Percentiles rank a stretch among this genome's conserved stretches.
These are phyloP conservation scores for Oryza longistaminata DNA, from an alignment of 176 grass and related monocot genomes.

Conservation along the genomic window DNA sequence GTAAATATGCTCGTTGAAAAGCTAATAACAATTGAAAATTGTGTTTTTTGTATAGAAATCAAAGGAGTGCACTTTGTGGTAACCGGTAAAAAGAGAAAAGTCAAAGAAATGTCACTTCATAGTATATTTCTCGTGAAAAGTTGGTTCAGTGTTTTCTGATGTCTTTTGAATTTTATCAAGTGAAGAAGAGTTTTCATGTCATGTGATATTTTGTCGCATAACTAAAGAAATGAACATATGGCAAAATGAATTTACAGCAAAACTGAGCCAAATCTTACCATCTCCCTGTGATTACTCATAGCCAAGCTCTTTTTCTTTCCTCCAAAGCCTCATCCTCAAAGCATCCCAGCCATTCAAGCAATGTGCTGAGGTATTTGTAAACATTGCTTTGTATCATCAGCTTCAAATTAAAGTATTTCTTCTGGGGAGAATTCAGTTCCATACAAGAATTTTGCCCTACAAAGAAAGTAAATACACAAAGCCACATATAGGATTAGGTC, in stretches of 20 bases:
- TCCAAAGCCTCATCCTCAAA: slow-evolving; percentile 72
- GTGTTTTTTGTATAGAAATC: background rate
- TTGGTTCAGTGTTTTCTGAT: background rate
- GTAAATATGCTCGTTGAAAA: background rate
- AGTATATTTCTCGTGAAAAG: background rate
- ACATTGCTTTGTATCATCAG: slow-evolving; percentile 81
- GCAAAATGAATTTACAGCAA: background rate
- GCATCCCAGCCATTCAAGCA: slow-evolving; percentile 70
- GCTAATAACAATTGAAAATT: background rate
- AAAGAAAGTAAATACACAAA: slow-evolving; percentile 1
- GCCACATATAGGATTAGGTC: background rate
- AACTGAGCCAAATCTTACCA: background rate
- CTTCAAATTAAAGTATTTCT: slow-evolving; percentile 63
- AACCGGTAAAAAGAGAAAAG: background rate
- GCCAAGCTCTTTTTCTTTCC: slow-evolving; percentile 10
- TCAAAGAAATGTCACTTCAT: background rate
- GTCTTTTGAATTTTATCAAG: background rate
- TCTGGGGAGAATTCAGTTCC: slow-evolving; percentile 58
- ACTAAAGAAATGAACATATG: background rate
- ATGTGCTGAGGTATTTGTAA: slow-evolving; percentile 68
- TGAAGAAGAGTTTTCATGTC: background rate
- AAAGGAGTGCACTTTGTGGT: background rate
- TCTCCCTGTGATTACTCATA: slow-evolving; percentile 22
- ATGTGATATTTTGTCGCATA: background rate
- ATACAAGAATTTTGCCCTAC: slow-evolving; percentile 73